Evolutionary conservation across 352 stramenopile species (phyloP).

Genomic region (Globisporangium takayamanum): DNA sequence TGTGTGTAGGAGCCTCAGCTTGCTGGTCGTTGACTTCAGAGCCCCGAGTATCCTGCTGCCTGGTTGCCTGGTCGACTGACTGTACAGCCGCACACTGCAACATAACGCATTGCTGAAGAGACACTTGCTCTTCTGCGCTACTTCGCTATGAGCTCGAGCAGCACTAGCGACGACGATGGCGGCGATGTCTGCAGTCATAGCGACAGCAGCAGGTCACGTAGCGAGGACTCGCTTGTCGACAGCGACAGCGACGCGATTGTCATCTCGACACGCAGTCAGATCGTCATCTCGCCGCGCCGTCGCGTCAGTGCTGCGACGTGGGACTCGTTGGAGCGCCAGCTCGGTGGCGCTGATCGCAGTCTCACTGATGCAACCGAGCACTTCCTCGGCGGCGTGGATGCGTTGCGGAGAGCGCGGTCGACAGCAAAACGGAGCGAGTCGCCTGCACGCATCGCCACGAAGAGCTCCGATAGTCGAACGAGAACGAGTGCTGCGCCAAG

Average conservation of each 20-base stretch:
- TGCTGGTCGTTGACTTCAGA: not conserved
- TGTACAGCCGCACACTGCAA: too few relatives aligned
- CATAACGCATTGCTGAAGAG: not conserved
- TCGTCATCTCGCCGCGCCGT: conserved; percentile 51
- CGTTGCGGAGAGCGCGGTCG: not conserved
- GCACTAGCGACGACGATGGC: not conserved
- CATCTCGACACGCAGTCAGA: conserved; percentile 50
- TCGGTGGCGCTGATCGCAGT: not conserved
- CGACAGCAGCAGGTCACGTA: not conserved
- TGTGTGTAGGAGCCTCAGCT: not conserved
- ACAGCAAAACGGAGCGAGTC: not conserved
- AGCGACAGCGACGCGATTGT: conserved; percentile 44
- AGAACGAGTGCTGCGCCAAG: not conserved
- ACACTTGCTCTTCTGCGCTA: not conserved
- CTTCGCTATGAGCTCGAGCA: conserved; percentile 1
- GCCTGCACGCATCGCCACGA: not conserved
- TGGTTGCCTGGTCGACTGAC: too few relatives aligned
- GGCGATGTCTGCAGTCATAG: not conserved
- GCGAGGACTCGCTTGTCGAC: conserved; percentile 1
- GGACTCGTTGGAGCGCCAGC: conserved; percentile 6
- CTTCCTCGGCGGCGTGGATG: not conserved
- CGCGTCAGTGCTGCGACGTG: conserved; percentile 12
- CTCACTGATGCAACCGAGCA: not conserved
- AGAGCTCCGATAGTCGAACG: not conserved
- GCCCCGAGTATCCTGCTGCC: too few relatives aligned